Evolutionary conservation across 805 yeast species (phyloP), one percentile per base, ranked within the genome.

Genomic region (Metschnikowia santaceciliae): DNA sequence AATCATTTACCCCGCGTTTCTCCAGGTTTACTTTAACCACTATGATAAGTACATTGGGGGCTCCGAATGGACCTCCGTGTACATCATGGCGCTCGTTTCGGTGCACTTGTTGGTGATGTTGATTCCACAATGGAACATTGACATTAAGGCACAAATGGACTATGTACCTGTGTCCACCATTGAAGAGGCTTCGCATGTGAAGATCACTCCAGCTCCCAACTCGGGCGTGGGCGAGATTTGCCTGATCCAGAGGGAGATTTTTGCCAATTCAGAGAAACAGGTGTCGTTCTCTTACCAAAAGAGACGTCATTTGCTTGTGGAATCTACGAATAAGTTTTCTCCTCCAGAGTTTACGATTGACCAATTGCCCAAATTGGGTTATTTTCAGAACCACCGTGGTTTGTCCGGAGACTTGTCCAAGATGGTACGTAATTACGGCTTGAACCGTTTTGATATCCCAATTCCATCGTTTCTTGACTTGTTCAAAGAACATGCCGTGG

Each of bases 401-500:
- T 68, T 78, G 53, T 54, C 66, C 14, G 85, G 85, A 33, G 81
- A 81, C 62, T 66, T 83, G 58, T 74, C 68, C 13, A 71, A 69
- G 32, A 59, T 73, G 36, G 58, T 61, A 41, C 81, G 90, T 62
- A 71, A 80, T 52, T 94, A 85, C 65, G 99, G 99, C 48, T 76
- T 77, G 57, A 94, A 94, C 73, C 79, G 79, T 58, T 94, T 94
- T 65, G 99, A 94, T 64, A 92, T 94, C 58, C 99, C 99, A 32
- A 80, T 94, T 49, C 99, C 99, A 46, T 81, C 96, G 0, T 92
- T 94, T 61, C 56, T 79, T 50, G 98, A 92, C 68, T 76, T 94
- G 61, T 94, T 94, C 76, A 86, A 89, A 64, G 98, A 94, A 70
- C 99, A 94, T 67, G 98, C 98, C 10, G 91, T 94, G 37, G 98